Evolutionary conservation across 2,329 filamentous ascomycete species (phyloP), one percentile per base, ranked within the genome.

Genomic region (Colletotrichum melonis): DNA sequence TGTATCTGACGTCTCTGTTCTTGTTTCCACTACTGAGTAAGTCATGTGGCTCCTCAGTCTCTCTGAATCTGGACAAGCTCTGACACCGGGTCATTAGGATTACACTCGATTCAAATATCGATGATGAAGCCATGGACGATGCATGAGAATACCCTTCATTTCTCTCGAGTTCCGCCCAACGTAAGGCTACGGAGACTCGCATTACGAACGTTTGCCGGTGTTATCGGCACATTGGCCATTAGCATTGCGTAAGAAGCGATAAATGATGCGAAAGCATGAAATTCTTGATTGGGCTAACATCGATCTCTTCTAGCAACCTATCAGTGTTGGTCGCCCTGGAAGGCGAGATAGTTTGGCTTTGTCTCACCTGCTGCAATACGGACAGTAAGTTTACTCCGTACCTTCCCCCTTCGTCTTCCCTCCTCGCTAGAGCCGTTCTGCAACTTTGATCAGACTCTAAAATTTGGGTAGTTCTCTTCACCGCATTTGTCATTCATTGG

Each of bases 351-450:
- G 54, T 42, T 12, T 70, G 60, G 60, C 54, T 70, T 3, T 66
- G 67, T n/a, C 30, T 65, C 7, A 63, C 67, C 2, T 70, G 67
- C n/a, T 70, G 67, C 30, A 70, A 70, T 38, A 58, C 42, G 5
- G 67, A 70, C 22, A 30, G 67, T 66, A 66, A 42, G 67, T 69
- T 19, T 14, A 63, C 11, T 2, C 28, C 3, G 3, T 24, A 38
- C 1, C 1, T 46, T n/a, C 16, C 42, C 42, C 2, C n/a, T 12
- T 24, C 2, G 35, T 42, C 35, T 42, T 42, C 16, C 35, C 35
- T 16, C 12, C 35, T 42, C 35, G 14, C 11, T 0, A 16, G 35
- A 16, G 35, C 16, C 35, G 14, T 16, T 16, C 35, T 42, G 16
- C 35, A 42, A 16, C 16, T 5, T 59, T 6, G 22, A 1, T 14